These are phyloP conservation scores for Ochromonas danica DNA, from an alignment of 108 stramenopile genomes.

Conservation along the genomic window DNA sequence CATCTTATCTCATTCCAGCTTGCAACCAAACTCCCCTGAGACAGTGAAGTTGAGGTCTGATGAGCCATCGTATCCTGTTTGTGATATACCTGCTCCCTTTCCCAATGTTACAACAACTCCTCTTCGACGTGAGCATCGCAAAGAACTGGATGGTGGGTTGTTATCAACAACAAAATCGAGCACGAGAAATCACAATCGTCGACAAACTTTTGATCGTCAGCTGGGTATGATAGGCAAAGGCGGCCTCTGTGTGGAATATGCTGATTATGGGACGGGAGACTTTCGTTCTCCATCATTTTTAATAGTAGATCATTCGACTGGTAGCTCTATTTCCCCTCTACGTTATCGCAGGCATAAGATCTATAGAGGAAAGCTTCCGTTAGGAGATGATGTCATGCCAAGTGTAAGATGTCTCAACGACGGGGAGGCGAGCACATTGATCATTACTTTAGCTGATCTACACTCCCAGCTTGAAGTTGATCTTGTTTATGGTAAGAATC, in stretches of 20 bases:
- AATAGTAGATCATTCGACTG: conserved; percentile 32
- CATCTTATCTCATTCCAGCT: too few species aligned
- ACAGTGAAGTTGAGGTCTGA: too few species aligned
- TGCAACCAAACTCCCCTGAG: too few species aligned
- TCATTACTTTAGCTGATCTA: conserved; percentile 26
- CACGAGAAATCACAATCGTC: too few species aligned
- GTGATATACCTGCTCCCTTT: too few species aligned
- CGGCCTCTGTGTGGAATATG: conserved; percentile 4
- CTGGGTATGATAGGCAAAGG: neutral
- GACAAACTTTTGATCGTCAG: neutral
- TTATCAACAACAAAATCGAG: too few species aligned
- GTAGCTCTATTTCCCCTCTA: conserved; percentile 29
- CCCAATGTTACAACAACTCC: too few species aligned
- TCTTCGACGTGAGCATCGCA: too few species aligned
- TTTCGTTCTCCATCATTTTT: conserved; percentile 36
- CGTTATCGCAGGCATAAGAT: neutral
- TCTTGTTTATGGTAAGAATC: conserved; percentile 35
- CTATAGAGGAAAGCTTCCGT: neutral
- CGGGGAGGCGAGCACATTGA: conserved; percentile 21
- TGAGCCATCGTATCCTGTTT: too few species aligned
- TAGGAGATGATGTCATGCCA: conserved; percentile 4
- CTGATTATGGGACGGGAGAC: conserved; percentile 37
- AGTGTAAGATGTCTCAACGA: neutral
- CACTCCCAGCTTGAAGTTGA: conserved; percentile 29
- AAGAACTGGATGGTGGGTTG: too few species aligned